phyloP scores from a whole-genome alignment of 1,284 basidiomycete species.

The Heliocybe sulcata region DNA sequence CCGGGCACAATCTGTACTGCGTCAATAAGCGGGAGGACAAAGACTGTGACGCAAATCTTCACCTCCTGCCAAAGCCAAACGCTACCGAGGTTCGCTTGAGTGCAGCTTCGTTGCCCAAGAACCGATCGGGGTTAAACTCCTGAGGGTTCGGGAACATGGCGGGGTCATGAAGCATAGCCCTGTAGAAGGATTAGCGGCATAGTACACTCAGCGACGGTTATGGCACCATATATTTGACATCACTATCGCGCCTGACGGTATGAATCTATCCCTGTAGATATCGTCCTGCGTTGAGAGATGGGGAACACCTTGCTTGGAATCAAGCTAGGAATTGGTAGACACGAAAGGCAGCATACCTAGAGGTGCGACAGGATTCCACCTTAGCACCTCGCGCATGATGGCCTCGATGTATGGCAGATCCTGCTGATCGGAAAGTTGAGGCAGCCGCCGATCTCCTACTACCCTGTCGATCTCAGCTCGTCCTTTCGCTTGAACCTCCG shows the following conservation, averaged over 20 bases:
- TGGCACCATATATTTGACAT: constrained; percentile 4
- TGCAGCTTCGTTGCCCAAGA: constrained; percentile 3
- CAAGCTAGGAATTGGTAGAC: background rate
- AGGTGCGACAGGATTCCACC: constrained; percentile 6
- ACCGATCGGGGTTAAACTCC: constrained; percentile 4
- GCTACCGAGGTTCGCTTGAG: background rate
- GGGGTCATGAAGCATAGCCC: constrained; percentile 4
- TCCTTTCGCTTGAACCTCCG: constrained; percentile 14
- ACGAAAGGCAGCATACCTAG: background rate
- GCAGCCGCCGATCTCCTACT: constrained; percentile 14
- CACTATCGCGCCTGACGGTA: constrained; percentile 1
- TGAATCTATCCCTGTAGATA: background rate
- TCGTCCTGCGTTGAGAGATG: constrained; percentile 2
- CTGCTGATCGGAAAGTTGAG: constrained; percentile 15
- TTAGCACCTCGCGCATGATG: constrained; percentile 5
- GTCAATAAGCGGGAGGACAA: background rate
- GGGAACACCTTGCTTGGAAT: constrained; percentile 1
- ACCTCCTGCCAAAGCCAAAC: constrained; percentile 6
- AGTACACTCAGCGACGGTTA: background rate
- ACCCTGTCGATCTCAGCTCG: constrained; percentile 17
- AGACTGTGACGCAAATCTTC: background rate
- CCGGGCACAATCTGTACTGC: background rate
- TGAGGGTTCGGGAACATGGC: constrained; percentile 2
- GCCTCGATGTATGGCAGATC: constrained; percentile 15
- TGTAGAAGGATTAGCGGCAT: background rate